Conservation (phyloP, 441 rosid species). For the Jatropha multifida region DNA sequence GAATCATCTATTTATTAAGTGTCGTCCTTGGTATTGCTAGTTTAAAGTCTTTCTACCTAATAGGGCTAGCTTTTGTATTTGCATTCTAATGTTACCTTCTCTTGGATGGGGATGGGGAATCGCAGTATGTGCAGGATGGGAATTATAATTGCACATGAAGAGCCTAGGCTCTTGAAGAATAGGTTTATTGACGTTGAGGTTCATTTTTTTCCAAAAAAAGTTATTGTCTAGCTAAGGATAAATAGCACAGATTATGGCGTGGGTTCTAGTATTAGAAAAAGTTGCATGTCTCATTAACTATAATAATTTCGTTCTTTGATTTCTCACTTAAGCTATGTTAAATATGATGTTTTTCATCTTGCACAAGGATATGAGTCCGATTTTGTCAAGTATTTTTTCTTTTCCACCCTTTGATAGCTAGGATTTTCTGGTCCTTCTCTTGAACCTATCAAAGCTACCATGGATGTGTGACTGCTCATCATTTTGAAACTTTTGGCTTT, state of each 20-base stretch:
- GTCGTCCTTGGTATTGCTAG: no score
- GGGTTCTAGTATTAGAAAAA: not conserved
- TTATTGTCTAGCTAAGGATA: not conserved
- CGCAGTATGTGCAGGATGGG: no score
- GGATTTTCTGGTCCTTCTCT: not conserved
- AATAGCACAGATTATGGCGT: not conserved
- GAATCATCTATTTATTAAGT: no score
- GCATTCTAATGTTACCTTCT: no score
- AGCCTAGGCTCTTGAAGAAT: no score
- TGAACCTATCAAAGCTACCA: not conserved
- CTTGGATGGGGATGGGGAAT: no score
- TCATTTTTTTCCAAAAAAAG: no score
- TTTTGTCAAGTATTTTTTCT: not conserved
- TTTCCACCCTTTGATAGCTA: not conserved
- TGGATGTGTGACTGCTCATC: not conserved
- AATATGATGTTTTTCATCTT: not conserved
- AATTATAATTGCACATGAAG: no score
- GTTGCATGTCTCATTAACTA: not conserved
- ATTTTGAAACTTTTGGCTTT: constrained; percentile 13
- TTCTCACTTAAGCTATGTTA: not conserved
- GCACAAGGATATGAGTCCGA: not conserved
- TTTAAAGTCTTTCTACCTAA: no score
- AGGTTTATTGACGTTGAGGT: no score
- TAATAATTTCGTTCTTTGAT: not conserved
- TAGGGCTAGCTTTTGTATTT: no score